Conservation (phyloP, 2,329 filamentous ascomycete genomes). For the Coniochaeta ligniaria region DNA sequence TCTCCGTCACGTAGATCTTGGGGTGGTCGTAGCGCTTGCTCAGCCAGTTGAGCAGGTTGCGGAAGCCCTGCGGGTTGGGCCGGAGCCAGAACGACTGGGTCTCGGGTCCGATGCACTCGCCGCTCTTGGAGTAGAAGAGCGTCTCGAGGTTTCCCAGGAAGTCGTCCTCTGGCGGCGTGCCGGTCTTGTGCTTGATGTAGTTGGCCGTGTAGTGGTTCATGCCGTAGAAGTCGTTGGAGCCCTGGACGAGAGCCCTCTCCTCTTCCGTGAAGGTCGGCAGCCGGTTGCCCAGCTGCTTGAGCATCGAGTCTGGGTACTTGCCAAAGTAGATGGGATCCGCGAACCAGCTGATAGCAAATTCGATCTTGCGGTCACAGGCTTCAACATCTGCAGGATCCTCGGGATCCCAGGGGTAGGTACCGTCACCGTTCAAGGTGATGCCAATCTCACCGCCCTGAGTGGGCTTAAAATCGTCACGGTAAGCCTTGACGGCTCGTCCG, state of each 20-base stretch:
- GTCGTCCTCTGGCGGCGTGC: constrained; percentile 56
- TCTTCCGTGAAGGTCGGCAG: constrained; percentile 68
- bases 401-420: constrained; percentile 75
- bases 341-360: constrained; percentile 85
- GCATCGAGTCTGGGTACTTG: constrained; percentile 78
- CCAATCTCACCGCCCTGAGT: constrained; percentile 70
- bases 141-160: constrained; percentile 70
- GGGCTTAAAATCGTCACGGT: constrained; percentile 74
- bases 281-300: constrained; percentile 69
- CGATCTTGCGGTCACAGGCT: constrained; percentile 73
- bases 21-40: constrained; percentile 69
- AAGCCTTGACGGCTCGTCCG: constrained; percentile 71
- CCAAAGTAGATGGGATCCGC: constrained; percentile 82
- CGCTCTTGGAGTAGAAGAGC: constrained; percentile 62
- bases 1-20: constrained; percentile 83
- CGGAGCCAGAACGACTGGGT: constrained; percentile 79
- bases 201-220: constrained; percentile 94
- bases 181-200: constrained; percentile 69
- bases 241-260: constrained; percentile 66
- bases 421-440: constrained; percentile 83
- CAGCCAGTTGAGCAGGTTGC: constrained; percentile 69
- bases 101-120: constrained; percentile 70
- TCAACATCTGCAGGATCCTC: constrained; percentile 67
- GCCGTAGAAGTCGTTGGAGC: constrained; percentile 90
- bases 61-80: constrained; percentile 69